Base-by-base conservation (phyloP, 129 eudicot species). In the Pulicaria dysenterica region DNA sequence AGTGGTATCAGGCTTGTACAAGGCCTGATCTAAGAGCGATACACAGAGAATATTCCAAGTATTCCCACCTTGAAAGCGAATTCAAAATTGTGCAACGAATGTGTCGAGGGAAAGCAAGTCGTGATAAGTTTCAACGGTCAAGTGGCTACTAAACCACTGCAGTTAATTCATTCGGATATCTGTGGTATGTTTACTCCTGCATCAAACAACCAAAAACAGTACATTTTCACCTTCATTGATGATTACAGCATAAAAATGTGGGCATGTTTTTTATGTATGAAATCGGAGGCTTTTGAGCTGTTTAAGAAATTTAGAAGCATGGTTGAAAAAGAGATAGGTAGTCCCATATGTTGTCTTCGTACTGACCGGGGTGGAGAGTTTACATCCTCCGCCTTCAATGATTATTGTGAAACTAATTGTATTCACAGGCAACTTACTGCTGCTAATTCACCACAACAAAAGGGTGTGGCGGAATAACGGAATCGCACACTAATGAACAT, bases 131-230 rank as follows among this genome's bases (percentile, higher is more conserved):
- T 24, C 31, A 24, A 24, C 31, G 31, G 31, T 24, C 31, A 24
- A 24, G 31, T 24, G 31, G 31, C 31, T 24, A 24, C 31, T 24
- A 1, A 24, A 24, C 31, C 31, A 24, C 67, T 56, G 4, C 24
- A 71, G 48, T 14, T 71, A 4, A 40, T 71, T 10, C 76, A 63
- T 13, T 43, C 3, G 7, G 71, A 66, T 44, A n/a, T 66, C n/a
- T 58, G 64, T 36, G 64, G 64, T 8, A 43, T 43, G 6, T 31
- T 58, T 36, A 58, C 42, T 8, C 64, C 6, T 8, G 16, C 40
- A 58, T 58, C 64, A 24, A 58, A 58, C 41, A 58, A 43, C 41
- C 4, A 19, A 64, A 15, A 24, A 24, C 31, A 2, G 31, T 24
- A 24, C 31, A 24, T 24, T 24, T 2, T 24, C 31, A 2, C 31